Percentiles rank a stretch among this genome's conserved stretches.
phyloP scores from a whole-genome alignment of 495 filamentous ascomycete genomes.

The Talaromyces stipitatus region DNA sequence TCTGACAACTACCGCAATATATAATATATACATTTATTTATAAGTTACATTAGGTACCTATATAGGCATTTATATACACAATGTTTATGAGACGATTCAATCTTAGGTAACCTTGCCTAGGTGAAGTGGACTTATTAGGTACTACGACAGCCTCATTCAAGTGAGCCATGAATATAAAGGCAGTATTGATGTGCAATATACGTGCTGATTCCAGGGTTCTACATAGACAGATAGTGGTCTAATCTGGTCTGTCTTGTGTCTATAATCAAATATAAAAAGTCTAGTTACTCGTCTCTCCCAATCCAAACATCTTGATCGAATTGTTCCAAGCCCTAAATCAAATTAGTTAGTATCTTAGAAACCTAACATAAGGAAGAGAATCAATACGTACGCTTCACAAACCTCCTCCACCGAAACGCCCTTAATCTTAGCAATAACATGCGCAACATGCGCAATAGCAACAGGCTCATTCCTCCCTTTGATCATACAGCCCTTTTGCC shows the following conservation, averaged over 20 bases:
- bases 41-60: too few relatives aligned
- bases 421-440: slow-evolving; percentile 78
- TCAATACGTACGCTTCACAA: slow-evolving; percentile 60
- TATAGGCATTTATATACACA: too few relatives aligned
- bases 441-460: slow-evolving; percentile 74
- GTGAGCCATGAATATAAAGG: not conserved
- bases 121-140: too few relatives aligned
- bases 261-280: not conserved
- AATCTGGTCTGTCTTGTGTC: not conserved
- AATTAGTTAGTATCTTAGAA: slow-evolving; percentile 11
- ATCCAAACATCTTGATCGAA: slow-evolving; percentile 69
- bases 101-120: too few relatives aligned
- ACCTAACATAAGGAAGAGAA: not conserved
- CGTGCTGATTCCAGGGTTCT: not conserved
- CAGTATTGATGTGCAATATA: not conserved
- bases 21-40: not conserved
- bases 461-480: slow-evolving; percentile 91
- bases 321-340: slow-evolving; percentile 64
- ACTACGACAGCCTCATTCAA: not conserved
- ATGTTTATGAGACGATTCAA: too few relatives aligned
- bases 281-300: slow-evolving; percentile 40
- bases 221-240: not conserved
- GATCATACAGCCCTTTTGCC: slow-evolving; percentile 70
- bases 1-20: not conserved
- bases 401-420: slow-evolving; percentile 71